Percentiles rank a stretch among this genome's conserved stretches.
These are phyloP conservation scores for Penicillium sp. DNA, from an alignment of 2,329 filamentous ascomycete species.

Conservation along the genomic window DNA sequence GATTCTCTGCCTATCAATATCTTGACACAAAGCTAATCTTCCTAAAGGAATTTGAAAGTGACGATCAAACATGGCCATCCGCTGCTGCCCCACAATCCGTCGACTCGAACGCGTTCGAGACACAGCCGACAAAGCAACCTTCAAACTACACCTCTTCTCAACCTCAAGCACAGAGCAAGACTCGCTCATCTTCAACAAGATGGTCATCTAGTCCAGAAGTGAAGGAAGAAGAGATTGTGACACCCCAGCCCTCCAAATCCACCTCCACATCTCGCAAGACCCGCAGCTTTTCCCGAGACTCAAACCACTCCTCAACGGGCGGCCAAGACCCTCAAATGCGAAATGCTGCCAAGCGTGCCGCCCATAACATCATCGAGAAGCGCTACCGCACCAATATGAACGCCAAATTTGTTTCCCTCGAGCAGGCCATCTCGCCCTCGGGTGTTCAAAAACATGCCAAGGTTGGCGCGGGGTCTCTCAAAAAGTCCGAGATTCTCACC, in stretches of 20 bases:
- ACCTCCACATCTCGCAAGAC: slow-evolving; percentile 22
- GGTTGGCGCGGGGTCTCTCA: slow-evolving; percentile 33
- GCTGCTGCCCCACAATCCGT: slow-evolving; percentile 21
- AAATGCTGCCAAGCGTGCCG: slow-evolving; percentile 40
- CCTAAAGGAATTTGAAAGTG: slow-evolving; percentile 32
- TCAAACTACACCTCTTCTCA: slow-evolving; percentile 7
- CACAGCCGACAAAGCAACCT: not conserved
- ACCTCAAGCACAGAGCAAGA: slow-evolving; percentile 7
- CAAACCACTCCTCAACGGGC: slow-evolving; percentile 17
- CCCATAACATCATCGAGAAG: slow-evolving; percentile 44
- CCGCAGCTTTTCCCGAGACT: slow-evolving; percentile 28
- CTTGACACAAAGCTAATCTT: not conserved
- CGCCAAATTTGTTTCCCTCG: slow-evolving; percentile 41
- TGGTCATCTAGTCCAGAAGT: slow-evolving; percentile 33
- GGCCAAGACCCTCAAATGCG: slow-evolving; percentile 24
- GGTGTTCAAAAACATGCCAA: slow-evolving; percentile 25
- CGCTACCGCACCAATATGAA: slow-evolving; percentile 45
- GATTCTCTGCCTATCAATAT: not conserved
- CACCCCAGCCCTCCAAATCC: slow-evolving; percentile 15
- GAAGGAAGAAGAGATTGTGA: slow-evolving; percentile 23
- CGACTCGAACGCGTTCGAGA: slow-evolving; percentile 15
- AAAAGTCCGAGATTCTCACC: slow-evolving; percentile 39
- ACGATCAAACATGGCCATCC: slow-evolving; percentile 34
- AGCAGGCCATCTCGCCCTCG: slow-evolving; percentile 34
- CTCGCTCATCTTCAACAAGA: slow-evolving; percentile 13